A percentile compares a stretch with the other conserved stretches of the same genome.
phyloP scores from a whole-genome alignment of 164 flowering plant species.

The Sedum album region DNA sequence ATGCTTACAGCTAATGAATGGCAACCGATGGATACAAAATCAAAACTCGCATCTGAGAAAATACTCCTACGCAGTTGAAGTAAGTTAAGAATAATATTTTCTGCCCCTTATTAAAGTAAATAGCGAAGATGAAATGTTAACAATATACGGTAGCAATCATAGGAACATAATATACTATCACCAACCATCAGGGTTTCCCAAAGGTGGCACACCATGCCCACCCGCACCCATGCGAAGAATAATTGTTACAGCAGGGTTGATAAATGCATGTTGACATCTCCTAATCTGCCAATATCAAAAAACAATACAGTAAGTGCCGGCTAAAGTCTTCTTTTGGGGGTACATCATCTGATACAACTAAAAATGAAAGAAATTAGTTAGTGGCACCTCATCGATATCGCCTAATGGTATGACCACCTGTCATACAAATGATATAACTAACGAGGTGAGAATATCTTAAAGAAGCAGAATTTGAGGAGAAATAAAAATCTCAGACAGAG shows the following conservation, averaged over 20 bases:
- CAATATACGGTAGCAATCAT: background rate
- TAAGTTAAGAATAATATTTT: background rate
- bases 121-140: too few relatives aligned
- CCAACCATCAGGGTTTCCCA: slow-evolving; percentile 97
- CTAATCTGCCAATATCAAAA: slow-evolving; percentile 39
- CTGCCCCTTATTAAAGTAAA: too few relatives aligned
- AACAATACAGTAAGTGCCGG: background rate
- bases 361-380: background rate
- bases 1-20: background rate
- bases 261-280: slow-evolving; percentile 94
- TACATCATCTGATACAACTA: background rate
- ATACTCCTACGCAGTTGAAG: background rate
- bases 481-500: background rate
- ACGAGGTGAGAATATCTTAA: background rate
- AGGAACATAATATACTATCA: slow-evolving; percentile 3
- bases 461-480: background rate
- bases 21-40: background rate
- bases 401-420: slow-evolving; percentile 87
- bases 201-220: slow-evolving; percentile 97
- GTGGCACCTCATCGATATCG: slow-evolving; percentile 86
- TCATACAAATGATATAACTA: slow-evolving; percentile 10
- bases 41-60: background rate
- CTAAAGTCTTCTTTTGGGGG: too few relatives aligned
- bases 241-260: slow-evolving; percentile 91
- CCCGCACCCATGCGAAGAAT: slow-evolving; percentile 96